Conservation (phyloP, 495 filamentous ascomycete genomes). For the Neurospora tetrasperma region DNA sequence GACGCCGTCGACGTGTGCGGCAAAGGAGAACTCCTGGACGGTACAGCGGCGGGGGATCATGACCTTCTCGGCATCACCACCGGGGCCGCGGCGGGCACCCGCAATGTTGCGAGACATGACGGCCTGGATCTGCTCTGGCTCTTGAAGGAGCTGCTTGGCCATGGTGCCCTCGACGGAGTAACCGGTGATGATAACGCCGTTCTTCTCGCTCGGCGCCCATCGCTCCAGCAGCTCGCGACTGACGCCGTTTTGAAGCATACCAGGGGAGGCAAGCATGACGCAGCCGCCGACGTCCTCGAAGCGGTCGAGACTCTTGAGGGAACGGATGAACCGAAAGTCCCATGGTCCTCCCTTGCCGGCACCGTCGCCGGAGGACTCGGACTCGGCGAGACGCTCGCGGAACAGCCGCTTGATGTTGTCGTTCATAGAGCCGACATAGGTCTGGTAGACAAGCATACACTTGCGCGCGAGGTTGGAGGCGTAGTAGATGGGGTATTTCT, state of each 20-base stretch:
- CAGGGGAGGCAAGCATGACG: conserved; percentile 93
- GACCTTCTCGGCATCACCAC: conserved; percentile 58
- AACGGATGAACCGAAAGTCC: conserved; percentile 89
- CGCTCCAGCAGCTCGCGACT: conserved; percentile 84
- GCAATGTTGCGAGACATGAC: conserved; percentile 66
- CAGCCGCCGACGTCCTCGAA: conserved; percentile 95
- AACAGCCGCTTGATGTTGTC: conserved; percentile 93
- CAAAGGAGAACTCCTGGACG: conserved; percentile 86
- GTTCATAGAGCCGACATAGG: conserved; percentile 95
- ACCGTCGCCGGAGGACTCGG: conserved; percentile 59
- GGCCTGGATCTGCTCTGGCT: conserved; percentile 85
- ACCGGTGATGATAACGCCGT: conserved; percentile 93
- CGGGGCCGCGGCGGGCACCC: conserved; percentile 44
- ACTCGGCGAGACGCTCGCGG: conserved; percentile 75
- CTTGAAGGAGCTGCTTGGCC: conserved; percentile 88
- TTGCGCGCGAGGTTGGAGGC: conserved; percentile 86
- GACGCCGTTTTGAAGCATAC: conserved; percentile 95
- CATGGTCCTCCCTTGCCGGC: conserved; percentile 78
- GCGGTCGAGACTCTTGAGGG: conserved; percentile 80
- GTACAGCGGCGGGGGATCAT: conserved; percentile 91
- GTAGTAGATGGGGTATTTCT: conserved; percentile 91
- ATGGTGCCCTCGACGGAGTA: conserved; percentile 98
- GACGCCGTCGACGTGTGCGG: conserved; percentile 91
- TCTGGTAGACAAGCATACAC: conserved; percentile 98
- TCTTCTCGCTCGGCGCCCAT: conserved; percentile 91